Evolutionary conservation across 768 basidiomycete genomes (phyloP).

Genomic region (Trametes cinnabarina): DNA sequence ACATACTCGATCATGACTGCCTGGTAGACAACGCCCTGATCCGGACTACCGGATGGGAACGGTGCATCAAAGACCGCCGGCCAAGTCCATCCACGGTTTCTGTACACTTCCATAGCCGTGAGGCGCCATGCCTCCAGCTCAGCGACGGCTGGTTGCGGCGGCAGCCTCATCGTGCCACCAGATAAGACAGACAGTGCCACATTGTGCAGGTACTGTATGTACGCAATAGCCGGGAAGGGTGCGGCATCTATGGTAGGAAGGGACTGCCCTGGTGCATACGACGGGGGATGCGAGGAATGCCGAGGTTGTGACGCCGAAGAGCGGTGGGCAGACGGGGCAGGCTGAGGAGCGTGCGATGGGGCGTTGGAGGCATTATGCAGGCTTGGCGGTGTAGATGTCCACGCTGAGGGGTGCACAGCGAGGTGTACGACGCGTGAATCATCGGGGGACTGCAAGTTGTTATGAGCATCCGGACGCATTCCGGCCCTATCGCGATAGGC

Average conservation of each 20-base stretch:
- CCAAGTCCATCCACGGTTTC: conserved; percentile 41
- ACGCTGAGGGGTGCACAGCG: conserved; percentile 78
- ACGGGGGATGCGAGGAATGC: neutral
- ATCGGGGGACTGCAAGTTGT: conserved; percentile 44
- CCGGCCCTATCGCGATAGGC: neutral
- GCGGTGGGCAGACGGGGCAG: neutral
- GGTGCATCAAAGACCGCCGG: conserved; percentile 41
- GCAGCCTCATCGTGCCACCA: neutral
- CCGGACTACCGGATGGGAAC: conserved; percentile 28
- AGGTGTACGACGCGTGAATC: conserved; percentile 68
- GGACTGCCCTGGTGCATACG: neutral
- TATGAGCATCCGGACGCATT: conserved; percentile 6
- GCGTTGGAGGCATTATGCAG: conserved; percentile 11
- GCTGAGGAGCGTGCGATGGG: neutral
- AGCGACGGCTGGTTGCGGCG: neutral
- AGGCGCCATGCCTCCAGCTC: conserved; percentile 18
- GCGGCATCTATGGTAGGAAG: neutral
- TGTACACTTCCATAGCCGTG: conserved; percentile 29
- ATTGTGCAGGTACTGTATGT: conserved; percentile 6
- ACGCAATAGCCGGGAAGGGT: conserved; percentile 8
- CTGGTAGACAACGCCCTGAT: conserved; percentile 35
- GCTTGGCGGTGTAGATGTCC: conserved; percentile 56
- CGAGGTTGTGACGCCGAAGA: neutral
- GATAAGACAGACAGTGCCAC: conserved; percentile 5
- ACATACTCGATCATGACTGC: conserved; percentile 31